These are phyloP conservation scores for Nemania abortiva DNA, from an alignment of 2,329 filamentous ascomycete genomes.

Conservation along the genomic window DNA sequence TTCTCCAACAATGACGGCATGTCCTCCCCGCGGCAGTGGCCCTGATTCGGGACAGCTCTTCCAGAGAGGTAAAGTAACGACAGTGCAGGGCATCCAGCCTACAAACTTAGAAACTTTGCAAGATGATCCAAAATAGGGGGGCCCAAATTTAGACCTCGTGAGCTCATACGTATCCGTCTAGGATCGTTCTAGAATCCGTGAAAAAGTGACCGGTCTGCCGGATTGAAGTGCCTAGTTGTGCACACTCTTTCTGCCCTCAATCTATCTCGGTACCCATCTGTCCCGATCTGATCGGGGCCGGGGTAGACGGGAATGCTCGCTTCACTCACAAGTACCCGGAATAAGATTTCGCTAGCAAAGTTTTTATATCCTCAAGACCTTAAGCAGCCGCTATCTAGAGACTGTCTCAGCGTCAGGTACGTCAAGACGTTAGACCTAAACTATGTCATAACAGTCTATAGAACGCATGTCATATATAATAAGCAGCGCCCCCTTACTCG, in stretches of 20 bases:
- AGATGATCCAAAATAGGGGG: background rate
- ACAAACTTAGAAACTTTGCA: background rate
- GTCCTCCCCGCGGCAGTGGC: slow-evolving; percentile 25
- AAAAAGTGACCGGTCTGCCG: background rate
- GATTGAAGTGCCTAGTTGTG: slow-evolving; percentile 4
- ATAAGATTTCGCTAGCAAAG: background rate
- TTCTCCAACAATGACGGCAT: slow-evolving; percentile 36
- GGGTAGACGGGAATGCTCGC: background rate
- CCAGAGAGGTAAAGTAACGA: background rate
- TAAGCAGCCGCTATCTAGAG: background rate
- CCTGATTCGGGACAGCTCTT: slow-evolving; percentile 13
- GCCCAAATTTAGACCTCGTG: background rate
- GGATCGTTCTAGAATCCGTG: slow-evolving; percentile 2
- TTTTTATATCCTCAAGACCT: background rate
- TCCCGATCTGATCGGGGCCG: background rate
- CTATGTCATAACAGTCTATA: background rate
- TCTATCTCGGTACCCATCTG: background rate
- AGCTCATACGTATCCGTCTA: background rate
- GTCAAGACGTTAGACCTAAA: slow-evolving; percentile 13
- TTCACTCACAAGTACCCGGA: background rate
- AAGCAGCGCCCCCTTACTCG: slow-evolving; percentile 8
- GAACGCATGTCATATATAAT: slow-evolving; percentile 8
- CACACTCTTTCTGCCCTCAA: background rate
- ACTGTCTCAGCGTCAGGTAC: background rate
- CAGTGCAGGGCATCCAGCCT: background rate